A percentile compares a stretch with the other conserved stretches of the same genome.
phyloP scores from a whole-genome alignment of 139 green algal species.

The Mesotaenium endlicherianum region DNA sequence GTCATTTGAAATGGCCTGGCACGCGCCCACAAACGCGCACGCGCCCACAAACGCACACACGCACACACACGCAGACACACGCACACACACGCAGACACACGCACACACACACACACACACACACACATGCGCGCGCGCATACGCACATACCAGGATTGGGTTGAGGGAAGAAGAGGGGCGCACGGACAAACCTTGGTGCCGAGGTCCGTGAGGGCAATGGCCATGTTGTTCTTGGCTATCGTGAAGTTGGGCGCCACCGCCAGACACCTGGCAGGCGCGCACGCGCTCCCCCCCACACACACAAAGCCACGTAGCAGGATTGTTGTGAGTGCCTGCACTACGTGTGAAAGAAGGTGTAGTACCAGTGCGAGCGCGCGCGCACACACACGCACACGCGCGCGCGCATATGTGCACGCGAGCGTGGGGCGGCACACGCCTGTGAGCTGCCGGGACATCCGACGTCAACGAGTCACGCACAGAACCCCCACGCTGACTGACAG shows the following conservation, averaged over 20 bases:
- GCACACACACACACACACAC: neutral
- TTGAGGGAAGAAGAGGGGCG: too few relatives aligned
- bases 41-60: neutral
- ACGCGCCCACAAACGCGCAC: too few relatives aligned
- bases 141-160: too few relatives aligned
- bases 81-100: too few relatives aligned
- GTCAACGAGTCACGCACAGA: too few relatives aligned
- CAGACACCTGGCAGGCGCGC: slow-evolving; percentile 43
- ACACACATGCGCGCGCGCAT: neutral
- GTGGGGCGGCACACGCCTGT: too few relatives aligned
- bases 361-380: neutral
- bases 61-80: too few relatives aligned
- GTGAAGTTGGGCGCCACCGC: slow-evolving; percentile 53
- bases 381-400: neutral
- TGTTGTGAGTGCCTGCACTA: neutral
- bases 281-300: too few relatives aligned
- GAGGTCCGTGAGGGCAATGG: slow-evolving; percentile 79
- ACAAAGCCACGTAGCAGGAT: too few relatives aligned
- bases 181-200: slow-evolving; percentile 66
- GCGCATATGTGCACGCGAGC: neutral
- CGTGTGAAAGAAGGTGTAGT: neutral
- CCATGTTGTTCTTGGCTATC: slow-evolving; percentile 75
- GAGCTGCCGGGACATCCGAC: too few relatives aligned
- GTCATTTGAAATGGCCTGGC: too few relatives aligned
- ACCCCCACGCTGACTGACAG: too few relatives aligned